Base-by-base conservation (phyloP, 139 green algal species). In the Auxenochlorella pyrenoidosa region DNA sequence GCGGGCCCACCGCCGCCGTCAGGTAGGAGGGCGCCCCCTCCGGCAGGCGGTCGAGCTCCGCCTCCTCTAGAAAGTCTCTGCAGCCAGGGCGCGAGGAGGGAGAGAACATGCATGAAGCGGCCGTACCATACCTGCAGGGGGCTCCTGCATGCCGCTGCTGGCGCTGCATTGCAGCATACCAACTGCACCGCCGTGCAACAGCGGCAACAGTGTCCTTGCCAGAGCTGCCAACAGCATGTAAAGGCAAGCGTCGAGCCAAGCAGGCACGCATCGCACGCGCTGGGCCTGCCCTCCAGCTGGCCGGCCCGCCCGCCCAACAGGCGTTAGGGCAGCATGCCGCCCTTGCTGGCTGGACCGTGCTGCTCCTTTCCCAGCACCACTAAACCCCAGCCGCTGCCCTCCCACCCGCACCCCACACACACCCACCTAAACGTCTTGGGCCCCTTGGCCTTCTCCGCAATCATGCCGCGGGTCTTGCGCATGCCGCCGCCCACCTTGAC, bases 51-150 rank as follows among this genome's bases (percentile, higher is more conserved):
- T 95, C 88, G n/a, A 96, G 86, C 54, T 91, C 88, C 26, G 87
- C 90, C 88, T 96, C 93, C 28, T 98, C 94, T 2, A 98, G 65
- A 40, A 65, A 96, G 77, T 71, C 91, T 75, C 16, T 89, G 90
- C 60, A 44, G 3, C 18, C n/a, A 30, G 54, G 26, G 24, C 21
- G 24, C 13, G 38, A 21, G 8, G 24, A 13, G 34, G 34, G 3
- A 30, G 16, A 22, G 1, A 54, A 72, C 51, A 10, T 54, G 47
- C 8, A n/a, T n/a, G n/a, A n/a, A n/a, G n/a, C n/a, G n/a, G n/a
- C n/a, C n/a, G n/a, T n/a, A n/a, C n/a, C n/a, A n/a, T n/a, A n/a
- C n/a, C n/a, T n/a, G n/a, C n/a, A n/a, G n/a, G n/a, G n/a, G n/a
- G n/a, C n/a, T n/a, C n/a, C n/a, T n/a, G n/a, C 51, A 10, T 54